Conservation (phyloP, 176 grass and related monocot species). For the Phoenix dactylifera region DNA sequence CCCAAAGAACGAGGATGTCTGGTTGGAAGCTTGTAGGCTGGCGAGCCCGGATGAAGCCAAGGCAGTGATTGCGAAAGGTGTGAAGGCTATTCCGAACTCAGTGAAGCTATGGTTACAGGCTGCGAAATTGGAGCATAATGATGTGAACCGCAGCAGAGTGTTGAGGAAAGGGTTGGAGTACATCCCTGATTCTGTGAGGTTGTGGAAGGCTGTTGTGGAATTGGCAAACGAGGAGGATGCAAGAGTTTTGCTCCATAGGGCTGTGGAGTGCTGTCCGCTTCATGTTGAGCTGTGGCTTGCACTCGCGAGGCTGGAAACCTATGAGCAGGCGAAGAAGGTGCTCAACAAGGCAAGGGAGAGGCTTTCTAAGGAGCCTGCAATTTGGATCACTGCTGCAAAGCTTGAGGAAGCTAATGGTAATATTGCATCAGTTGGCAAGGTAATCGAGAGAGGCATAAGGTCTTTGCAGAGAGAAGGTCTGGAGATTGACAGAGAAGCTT, state of each 20-base stretch:
- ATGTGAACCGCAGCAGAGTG: slow-evolving; percentile 64
- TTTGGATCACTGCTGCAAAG: slow-evolving; percentile 97
- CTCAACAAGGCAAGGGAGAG: slow-evolving; percentile 86
- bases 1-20: slow-evolving; percentile 91
- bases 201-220: slow-evolving; percentile 90
- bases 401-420: slow-evolving; percentile 89
- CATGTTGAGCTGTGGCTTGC: slow-evolving; percentile 93
- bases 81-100: slow-evolving; percentile 80
- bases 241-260: slow-evolving; percentile 74
- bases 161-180: slow-evolving; percentile 80
- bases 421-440: slow-evolving; percentile 57
- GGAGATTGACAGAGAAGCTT: slow-evolving; percentile 80
- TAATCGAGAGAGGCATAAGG: slow-evolving; percentile 79
- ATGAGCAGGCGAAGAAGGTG: slow-evolving; percentile 88
- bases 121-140: slow-evolving; percentile 52
- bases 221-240: slow-evolving; percentile 86
- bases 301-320: slow-evolving; percentile 84
- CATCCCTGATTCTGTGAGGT: slow-evolving; percentile 79
- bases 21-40: slow-evolving; percentile 80
- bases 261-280: slow-evolving; percentile 79
- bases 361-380: slow-evolving; percentile 71
- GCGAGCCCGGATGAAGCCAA: slow-evolving; percentile 81
- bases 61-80: slow-evolving; percentile 82
- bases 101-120: slow-evolving; percentile 93
- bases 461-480: slow-evolving; percentile 71